These are phyloP conservation scores for Albizia julibrissin DNA, from an alignment of 306 rosid species.

Conservation along the genomic window DNA sequence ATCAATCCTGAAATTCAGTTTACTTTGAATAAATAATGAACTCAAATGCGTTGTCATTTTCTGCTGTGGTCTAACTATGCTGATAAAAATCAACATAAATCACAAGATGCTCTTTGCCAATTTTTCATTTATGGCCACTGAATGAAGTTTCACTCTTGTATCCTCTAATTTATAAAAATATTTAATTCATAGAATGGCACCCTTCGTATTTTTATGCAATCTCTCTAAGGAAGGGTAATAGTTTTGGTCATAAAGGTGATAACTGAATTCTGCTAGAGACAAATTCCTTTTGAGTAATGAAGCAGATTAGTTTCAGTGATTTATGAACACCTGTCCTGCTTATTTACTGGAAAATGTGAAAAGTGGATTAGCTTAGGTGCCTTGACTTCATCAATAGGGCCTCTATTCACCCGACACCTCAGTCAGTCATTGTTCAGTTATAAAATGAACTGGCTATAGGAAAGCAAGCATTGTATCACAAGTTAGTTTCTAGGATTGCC, in stretches of 20 bases:
- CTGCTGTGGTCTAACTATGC: conserved; percentile 9
- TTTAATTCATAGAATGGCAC: conserved; percentile 15
- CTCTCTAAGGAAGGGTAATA: conserved; percentile 32
- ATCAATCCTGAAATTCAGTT: conserved; percentile 18
- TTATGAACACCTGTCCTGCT: conserved; percentile 4
- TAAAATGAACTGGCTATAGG: conserved; percentile 12
- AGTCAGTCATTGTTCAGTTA: neutral
- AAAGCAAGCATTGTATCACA: conserved; percentile 10
- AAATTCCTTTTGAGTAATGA: conserved; percentile 3
- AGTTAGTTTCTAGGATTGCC: conserved; percentile 8
- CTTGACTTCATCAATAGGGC: conserved; percentile 14
- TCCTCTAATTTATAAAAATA: conserved; percentile 18
- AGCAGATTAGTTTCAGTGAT: neutral
- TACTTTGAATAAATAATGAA: neutral
- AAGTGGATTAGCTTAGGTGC: neutral
- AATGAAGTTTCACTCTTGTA: neutral
- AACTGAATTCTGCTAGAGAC: conserved; percentile 27
- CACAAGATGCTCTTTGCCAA: neutral
- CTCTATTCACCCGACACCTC: neutral
- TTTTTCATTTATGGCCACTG: conserved; percentile 4
- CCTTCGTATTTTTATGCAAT: conserved; percentile 3
- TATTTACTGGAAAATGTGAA: neutral
- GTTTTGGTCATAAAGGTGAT: conserved; percentile 15
- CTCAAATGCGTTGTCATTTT: neutral
- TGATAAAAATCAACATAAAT: conserved; percentile 1